These are phyloP conservation scores for Glarea lozoyensis DNA, from an alignment of 495 filamentous ascomycete species.

Conservation along the genomic window DNA sequence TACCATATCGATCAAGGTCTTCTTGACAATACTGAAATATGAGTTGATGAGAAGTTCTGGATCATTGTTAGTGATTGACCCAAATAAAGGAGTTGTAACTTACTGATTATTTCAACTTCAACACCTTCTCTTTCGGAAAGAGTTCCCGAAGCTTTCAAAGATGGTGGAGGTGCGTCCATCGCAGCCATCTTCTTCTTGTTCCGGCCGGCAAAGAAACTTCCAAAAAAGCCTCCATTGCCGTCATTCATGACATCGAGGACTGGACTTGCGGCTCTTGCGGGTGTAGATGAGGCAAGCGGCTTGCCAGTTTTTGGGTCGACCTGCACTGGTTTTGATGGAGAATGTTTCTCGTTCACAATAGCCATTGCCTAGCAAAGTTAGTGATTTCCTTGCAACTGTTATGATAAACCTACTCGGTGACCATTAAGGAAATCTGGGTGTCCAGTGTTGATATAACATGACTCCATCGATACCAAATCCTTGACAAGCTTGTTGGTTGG, in stretches of 20 bases:
- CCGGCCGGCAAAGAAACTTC: slow-evolving; percentile 93
- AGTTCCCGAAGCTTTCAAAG: slow-evolving; percentile 85
- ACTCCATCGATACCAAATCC: slow-evolving; percentile 90
- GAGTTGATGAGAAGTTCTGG: slow-evolving; percentile 91
- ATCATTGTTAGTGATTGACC: slow-evolving; percentile 13
- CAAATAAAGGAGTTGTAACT: slow-evolving; percentile 29
- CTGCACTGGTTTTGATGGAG: slow-evolving; percentile 75
- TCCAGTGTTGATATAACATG: slow-evolving; percentile 96
- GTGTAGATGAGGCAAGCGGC: slow-evolving; percentile 45
- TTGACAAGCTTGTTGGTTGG: slow-evolving; percentile 94
- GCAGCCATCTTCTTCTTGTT: slow-evolving; percentile 99
- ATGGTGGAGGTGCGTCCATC: slow-evolving; percentile 92
- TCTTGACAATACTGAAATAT: slow-evolving; percentile 95
- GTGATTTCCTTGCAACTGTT: slow-evolving; percentile 18
- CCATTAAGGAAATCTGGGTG: slow-evolving; percentile 98
- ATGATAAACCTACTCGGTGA: slow-evolving; percentile 49
- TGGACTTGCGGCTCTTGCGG: slow-evolving; percentile 61
- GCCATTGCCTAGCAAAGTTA: slow-evolving; percentile 67
- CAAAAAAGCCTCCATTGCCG: slow-evolving; percentile 78
- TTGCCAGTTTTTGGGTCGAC: slow-evolving; percentile 99
- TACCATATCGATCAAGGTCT: slow-evolving; percentile 99
- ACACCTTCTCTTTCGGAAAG: slow-evolving; percentile 86
- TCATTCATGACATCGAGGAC: slow-evolving; percentile 44
- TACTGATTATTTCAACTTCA: slow-evolving; percentile 98
- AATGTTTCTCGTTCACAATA: slow-evolving; percentile 87